Evolutionary conservation across 352 stramenopile species (phyloP).

Genomic region (Globisporangium abappressorium): DNA sequence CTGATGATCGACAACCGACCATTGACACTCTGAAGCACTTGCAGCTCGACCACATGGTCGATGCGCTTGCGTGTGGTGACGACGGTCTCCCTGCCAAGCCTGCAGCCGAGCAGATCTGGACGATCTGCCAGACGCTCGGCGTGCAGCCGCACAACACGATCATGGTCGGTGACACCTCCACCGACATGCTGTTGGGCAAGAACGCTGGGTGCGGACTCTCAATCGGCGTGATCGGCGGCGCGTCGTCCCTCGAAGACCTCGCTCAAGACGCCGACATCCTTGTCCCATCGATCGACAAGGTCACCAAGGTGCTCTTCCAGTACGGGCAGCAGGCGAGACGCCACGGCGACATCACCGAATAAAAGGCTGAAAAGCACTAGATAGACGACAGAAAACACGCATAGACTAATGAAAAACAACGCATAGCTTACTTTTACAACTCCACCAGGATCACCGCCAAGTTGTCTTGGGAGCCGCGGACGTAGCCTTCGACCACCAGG

Average conservation of each 20-base stretch:
- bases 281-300: slow-evolving; percentile 70
- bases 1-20: slow-evolving; percentile 78
- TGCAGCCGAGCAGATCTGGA: slow-evolving; percentile 82
- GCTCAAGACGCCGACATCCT: slow-evolving; percentile 81
- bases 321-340: slow-evolving; percentile 74
- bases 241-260: slow-evolving; percentile 78
- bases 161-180: slow-evolving; percentile 87
- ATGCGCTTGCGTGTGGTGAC: slow-evolving; percentile 75
- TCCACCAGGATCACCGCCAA: slow-evolving; percentile 79
- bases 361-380: neutral
- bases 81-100: slow-evolving; percentile 82
- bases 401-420: neutral
- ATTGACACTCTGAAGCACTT: slow-evolving; percentile 76
- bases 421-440: slow-evolving; percentile 2
- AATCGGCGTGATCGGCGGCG: slow-evolving; percentile 75
- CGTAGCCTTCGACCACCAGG: slow-evolving; percentile 90
- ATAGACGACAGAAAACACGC: neutral
- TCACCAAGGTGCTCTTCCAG: slow-evolving; percentile 83
- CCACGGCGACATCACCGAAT: slow-evolving; percentile 34
- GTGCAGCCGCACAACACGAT: slow-evolving; percentile 84
- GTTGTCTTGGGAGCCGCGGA: slow-evolving; percentile 95
- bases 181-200: slow-evolving; percentile 78
- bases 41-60: slow-evolving; percentile 70
- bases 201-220: slow-evolving; percentile 76
- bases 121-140: slow-evolving; percentile 70